These are phyloP conservation scores for Blastobotrys proliferans DNA, from an alignment of 1,139 yeast genomes.

Conservation along the genomic window DNA sequence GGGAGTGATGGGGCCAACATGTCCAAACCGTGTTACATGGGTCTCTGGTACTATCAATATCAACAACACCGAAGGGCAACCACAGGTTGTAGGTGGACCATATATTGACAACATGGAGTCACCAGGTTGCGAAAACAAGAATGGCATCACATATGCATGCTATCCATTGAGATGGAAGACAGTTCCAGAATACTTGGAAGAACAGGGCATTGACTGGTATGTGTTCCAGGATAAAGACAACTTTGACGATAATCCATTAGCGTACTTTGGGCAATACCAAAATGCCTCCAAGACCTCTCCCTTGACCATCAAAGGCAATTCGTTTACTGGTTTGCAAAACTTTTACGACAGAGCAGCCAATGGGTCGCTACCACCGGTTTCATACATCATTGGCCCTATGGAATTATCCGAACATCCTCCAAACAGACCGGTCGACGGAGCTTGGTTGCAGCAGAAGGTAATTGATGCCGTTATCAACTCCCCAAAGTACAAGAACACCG, in stretches of 20 bases:
- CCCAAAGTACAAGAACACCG: conserved; percentile 24
- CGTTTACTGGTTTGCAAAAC: conserved; percentile 22
- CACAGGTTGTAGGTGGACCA: conserved; percentile 22
- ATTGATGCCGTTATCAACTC: conserved; percentile 23
- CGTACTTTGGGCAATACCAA: conserved; percentile 23
- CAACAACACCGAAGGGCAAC: conserved; percentile 16
- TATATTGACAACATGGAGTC: conserved; percentile 25
- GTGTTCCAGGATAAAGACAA: conserved; percentile 26
- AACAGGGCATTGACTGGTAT: conserved; percentile 24
- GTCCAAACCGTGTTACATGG: too few species aligned
- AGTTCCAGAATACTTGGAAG: conserved; percentile 24
- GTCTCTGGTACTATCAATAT: conserved; percentile 25
- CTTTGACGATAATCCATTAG: conserved; percentile 27
- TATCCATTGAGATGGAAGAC: conserved; percentile 28
- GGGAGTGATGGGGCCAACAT: too few species aligned
- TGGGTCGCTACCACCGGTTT: conserved; percentile 26
- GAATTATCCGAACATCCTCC: conserved; percentile 29
- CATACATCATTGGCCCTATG: conserved; percentile 25
- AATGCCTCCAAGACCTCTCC: conserved; percentile 15
- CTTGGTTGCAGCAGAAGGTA: conserved; percentile 24
- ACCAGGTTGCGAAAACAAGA: conserved; percentile 20
- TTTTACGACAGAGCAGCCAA: conserved; percentile 22
- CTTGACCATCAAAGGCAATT: conserved; percentile 22
- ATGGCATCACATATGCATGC: conserved; percentile 22
- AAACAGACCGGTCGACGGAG: conserved; percentile 24